A percentile compares a stretch with the other conserved stretches of the same genome.
These are phyloP conservation scores for Cornus controversa DNA, from an alignment of 148 eudicot genomes.

Conservation along the genomic window DNA sequence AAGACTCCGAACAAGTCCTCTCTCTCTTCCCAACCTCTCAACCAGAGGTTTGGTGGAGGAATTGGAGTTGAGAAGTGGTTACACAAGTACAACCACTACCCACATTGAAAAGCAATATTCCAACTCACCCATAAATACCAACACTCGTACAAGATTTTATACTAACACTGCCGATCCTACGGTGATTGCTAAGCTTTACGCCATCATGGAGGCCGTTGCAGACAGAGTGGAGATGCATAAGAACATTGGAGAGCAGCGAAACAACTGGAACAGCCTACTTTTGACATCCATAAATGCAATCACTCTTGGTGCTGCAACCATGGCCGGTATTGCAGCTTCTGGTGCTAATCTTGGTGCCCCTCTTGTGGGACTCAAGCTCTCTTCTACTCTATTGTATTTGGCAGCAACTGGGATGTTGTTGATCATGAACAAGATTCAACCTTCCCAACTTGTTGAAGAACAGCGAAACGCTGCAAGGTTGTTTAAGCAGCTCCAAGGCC, in stretches of 20 bases:
- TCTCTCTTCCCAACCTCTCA: constrained; percentile 5
- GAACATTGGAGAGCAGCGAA: constrained; percentile 38
- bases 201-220: constrained; percentile 30
- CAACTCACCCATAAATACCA: neutral
- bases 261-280: constrained; percentile 32
- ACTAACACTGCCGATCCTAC: constrained; percentile 3
- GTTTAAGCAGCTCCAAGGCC: constrained; percentile 36
- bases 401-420: constrained; percentile 48
- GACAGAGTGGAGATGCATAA: constrained; percentile 47
- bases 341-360: constrained; percentile 9
- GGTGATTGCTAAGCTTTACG: constrained; percentile 25
- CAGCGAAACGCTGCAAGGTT: constrained; percentile 59
- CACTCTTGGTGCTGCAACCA: constrained; percentile 60
- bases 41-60: neutral
- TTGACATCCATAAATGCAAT: constrained; percentile 48
- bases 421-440: constrained; percentile 66
- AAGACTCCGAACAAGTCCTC: neutral
- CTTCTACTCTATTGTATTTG: constrained; percentile 44
- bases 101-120: neutral
- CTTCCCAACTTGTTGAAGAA: constrained; percentile 69
- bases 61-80: neutral
- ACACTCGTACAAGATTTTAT: neutral
- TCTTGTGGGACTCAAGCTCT: constrained; percentile 33
- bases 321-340: constrained; percentile 40
- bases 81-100: neutral